Conservation (phyloP, 768 basidiomycete species). For the Rhizopogon vulgaris region DNA sequence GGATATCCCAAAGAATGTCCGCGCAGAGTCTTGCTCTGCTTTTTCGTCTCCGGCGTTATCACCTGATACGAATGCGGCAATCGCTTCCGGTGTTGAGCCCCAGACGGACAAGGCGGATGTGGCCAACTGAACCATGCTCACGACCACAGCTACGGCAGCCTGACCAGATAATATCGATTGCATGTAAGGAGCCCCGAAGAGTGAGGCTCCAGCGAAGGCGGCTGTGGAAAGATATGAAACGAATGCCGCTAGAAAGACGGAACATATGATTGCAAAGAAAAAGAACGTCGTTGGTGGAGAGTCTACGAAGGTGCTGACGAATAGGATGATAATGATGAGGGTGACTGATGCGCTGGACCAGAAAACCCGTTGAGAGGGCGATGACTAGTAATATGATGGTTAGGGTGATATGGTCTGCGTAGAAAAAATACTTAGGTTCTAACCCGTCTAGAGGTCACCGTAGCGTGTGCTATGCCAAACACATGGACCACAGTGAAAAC, state of each 20-base stretch:
- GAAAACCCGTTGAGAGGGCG: constrained; percentile 54
- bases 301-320: constrained; percentile 58
- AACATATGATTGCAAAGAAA: constrained; percentile 56
- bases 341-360: constrained; percentile 18
- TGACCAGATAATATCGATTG: constrained; percentile 80
- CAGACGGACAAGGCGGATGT: constrained; percentile 55
- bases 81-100: constrained; percentile 29
- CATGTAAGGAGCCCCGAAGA: constrained; percentile 69
- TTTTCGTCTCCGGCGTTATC: constrained; percentile 24
- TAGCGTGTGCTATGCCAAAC: constrained; percentile 68
- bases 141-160: constrained; percentile 77
- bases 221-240: constrained; percentile 79
- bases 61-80: constrained; percentile 16
- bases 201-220: constrained; percentile 68
- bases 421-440: constrained; percentile 15
- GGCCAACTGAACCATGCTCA: constrained; percentile 70
- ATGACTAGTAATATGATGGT: constrained; percentile 36
- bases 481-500: constrained; percentile 62
- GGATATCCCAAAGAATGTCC: constrained; percentile 68
- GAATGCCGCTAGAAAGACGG: constrained; percentile 49
- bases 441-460: constrained; percentile 61
- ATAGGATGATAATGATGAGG: constrained; percentile 44
- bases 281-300: constrained; percentile 54
- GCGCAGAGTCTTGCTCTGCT: constrained; percentile 62
- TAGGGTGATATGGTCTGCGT: background rate